A percentile compares a stretch with the other conserved stretches of the same genome.
Conservation (phyloP, 1,284 basidiomycete genomes). For the Thelephora terrestris region DNA sequence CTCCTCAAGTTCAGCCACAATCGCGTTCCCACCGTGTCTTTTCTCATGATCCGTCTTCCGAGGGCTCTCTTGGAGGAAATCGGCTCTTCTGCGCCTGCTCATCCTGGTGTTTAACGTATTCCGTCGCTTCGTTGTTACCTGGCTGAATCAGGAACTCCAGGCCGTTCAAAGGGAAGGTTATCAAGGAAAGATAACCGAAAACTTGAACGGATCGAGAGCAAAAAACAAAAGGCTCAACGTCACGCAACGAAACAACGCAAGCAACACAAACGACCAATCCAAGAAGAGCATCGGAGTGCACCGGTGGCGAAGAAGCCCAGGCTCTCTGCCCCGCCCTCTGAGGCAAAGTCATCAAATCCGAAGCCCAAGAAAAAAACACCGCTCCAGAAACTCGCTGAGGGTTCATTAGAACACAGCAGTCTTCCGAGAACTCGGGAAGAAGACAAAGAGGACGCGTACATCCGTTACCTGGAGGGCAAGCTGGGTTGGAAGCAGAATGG, state of each 20-base stretch:
- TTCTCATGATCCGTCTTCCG: slow-evolving; percentile 15
- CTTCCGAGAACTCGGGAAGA: slow-evolving; percentile 14
- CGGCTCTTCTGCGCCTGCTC: slow-evolving; percentile 8
- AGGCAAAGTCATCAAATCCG: background rate
- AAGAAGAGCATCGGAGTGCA: slow-evolving; percentile 30
- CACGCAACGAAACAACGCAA: slow-evolving; percentile 26
- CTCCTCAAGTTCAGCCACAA: background rate
- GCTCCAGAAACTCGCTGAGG: slow-evolving; percentile 25
- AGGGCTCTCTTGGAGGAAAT: slow-evolving; percentile 23
- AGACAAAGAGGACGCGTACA: slow-evolving; percentile 23
- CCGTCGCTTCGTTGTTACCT: background rate
- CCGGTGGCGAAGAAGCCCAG: slow-evolving; percentile 35
- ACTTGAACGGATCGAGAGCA: slow-evolving; percentile 44
- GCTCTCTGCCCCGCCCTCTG: slow-evolving; percentile 1
- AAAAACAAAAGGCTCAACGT: slow-evolving; percentile 48
- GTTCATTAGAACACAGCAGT: slow-evolving; percentile 8
- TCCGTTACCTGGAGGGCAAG: slow-evolving; percentile 22
- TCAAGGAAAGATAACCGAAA: slow-evolving; percentile 60
- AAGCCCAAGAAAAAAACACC: slow-evolving; percentile 15
- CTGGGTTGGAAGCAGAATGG: slow-evolving; percentile 21
- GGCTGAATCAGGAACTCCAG: background rate
- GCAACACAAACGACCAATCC: slow-evolving; percentile 25
- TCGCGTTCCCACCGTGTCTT: background rate
- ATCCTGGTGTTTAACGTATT: background rate
- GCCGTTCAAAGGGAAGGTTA: slow-evolving; percentile 2